Evolutionary conservation across 805 yeast genomes (phyloP), one percentile per base, ranked within the genome.

Genomic region (Candida glaebosa): DNA sequence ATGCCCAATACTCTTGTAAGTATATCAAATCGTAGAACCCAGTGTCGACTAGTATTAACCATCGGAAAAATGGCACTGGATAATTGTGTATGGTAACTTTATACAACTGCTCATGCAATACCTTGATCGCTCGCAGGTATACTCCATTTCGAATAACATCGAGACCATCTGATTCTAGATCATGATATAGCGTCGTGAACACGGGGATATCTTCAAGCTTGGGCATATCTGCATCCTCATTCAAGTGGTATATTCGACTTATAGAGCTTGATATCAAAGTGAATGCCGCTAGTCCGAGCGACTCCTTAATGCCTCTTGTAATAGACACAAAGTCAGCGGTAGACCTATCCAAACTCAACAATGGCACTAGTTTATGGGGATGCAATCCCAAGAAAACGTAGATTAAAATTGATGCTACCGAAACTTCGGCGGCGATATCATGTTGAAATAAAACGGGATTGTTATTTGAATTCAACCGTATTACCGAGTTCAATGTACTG

Each of bases 51-150:
- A 58, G 8, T 9, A 53, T 10, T 6, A 61, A 41, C 55, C 65
- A 61, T 39, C 57, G 46, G 43, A 52, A 63, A 5, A 65, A 34
- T 5, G 71, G 72, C 9, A 63, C 45, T 2, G 69, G 68, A 38
- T 53, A 56, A 39, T 57, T 52, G 17, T 37, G 40, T 17, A 31
- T 26, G 2, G 46, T 42, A 3, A 56, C 39, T 6, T 46, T 38
- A 26, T 37, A 31, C 25, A 55, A 38, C 17, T 49, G 39, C 18
- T 24, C 30, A 7, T 55, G 53, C 18, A 57, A 47, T 3, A 40
- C 9, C 6, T 38, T 37, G 10, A 60, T 19, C 8, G 45, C 28
- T 22, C 10, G 6, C 6, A 22, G 26, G 26, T 22, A 22, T 7
- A 22, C 10, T 22, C 9, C 26, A 22, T 10, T 22, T 22, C 26